These are phyloP conservation scores for Arachis hypogaea DNA, from an alignment of 306 rosid species.

Conservation along the genomic window DNA sequence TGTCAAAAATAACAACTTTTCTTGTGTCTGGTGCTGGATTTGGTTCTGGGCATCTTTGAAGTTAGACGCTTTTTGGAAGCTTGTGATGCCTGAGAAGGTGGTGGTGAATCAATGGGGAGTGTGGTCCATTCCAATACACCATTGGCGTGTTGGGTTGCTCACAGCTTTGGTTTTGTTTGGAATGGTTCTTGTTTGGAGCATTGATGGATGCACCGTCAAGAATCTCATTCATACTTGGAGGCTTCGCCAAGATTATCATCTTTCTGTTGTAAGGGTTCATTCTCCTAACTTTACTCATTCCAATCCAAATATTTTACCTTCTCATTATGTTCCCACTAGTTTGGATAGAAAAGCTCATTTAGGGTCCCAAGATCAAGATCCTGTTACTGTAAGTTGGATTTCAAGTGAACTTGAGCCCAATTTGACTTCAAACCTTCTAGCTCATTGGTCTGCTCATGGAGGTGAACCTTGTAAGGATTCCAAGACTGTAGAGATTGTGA, in stretches of 20 bases:
- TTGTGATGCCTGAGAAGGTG: slow-evolving; percentile 72
- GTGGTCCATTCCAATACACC: slow-evolving; percentile 51
- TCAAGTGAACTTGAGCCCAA: slow-evolving; percentile 63
- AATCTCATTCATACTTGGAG: slow-evolving; percentile 56
- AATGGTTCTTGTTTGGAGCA: slow-evolving; percentile 73
- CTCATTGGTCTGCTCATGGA: slow-evolving; percentile 72
- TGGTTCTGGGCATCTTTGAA: neutral
- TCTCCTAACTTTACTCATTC: slow-evolving; percentile 44
- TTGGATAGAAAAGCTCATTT: slow-evolving; percentile 38
- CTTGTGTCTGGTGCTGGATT: slow-evolving; percentile 10
- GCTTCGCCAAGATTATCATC: slow-evolving; percentile 48
- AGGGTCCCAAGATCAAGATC: slow-evolving; percentile 36
- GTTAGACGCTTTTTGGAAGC: neutral
- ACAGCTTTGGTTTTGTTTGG: slow-evolving; percentile 57
- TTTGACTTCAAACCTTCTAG: slow-evolving; percentile 66
- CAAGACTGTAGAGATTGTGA: slow-evolving; percentile 55
- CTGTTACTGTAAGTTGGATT: slow-evolving; percentile 58
- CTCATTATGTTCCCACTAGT: slow-evolving; percentile 4
- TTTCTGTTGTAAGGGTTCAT: slow-evolving; percentile 39
- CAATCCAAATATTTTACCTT: slow-evolving; percentile 27
- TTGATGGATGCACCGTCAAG: slow-evolving; percentile 64
- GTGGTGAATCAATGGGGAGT: slow-evolving; percentile 46
- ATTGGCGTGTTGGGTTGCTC: slow-evolving; percentile 72
- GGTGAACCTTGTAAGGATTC: slow-evolving; percentile 87
- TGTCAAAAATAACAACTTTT: slow-evolving; percentile 29